Base-by-base conservation (phyloP, 1,139 yeast species). In the Sugiyamaella castrensis region DNA sequence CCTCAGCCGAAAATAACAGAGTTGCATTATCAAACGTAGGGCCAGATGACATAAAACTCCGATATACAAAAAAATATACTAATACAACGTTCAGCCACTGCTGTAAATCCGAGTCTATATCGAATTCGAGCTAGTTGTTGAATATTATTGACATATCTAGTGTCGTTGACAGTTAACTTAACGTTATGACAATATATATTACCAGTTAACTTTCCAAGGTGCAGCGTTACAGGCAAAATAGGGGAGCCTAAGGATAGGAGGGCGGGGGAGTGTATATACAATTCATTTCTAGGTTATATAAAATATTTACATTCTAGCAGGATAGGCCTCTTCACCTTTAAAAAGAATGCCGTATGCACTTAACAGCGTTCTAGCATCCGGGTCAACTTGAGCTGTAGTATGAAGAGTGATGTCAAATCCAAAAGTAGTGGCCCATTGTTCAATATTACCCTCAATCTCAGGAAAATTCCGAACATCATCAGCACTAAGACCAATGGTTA, bases 391-490 rank as follows among this genome's bases (percentile, higher is more conserved):
- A 8, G 98, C 97, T 42, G 87, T 72, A 29, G 98, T 92, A 65
- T 86, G 87, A 59, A 92, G 73, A 38, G 91, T 87, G 51, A 92
- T 76, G 64, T 89, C 86, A 73, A 92, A 77, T 53, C 97, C 98
- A 66, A 82, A 87, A 46, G 91, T 80, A 59, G 76, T 80, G 40
- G 96, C 94, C 85, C 92, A 92, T 59, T 86, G 74, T 67, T 91
- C 98, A 67, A 85, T 92, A 71, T 85, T 89, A 52, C 83, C 80
- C 66, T 91, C 96, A 55, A 94, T 81, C 70, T 94, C 98, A 2
- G 99, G 98, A 76, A 94, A 94, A 61, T 76, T 77, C 62, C 81
- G 80, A 50, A 87, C 81, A 61, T 87, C 89, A 51, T 84, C 88
- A 1, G 88, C 80, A 42, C 79, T 80, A 57, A 94, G 71, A 38